phyloP scores from a whole-genome alignment of 495 filamentous ascomycete genomes.

The Hypoxylon trugodes region DNA sequence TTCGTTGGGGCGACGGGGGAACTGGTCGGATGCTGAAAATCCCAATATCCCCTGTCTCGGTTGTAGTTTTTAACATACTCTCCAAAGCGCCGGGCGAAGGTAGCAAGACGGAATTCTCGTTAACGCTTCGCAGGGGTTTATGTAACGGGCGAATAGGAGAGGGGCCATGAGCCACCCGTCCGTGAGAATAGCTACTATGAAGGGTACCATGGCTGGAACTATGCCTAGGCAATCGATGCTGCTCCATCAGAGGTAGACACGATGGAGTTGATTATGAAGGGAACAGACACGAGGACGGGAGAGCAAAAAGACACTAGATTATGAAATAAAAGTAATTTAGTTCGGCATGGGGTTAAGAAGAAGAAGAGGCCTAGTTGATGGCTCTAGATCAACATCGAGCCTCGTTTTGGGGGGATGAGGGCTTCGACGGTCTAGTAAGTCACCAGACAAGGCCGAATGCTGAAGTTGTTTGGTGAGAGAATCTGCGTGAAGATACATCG shows the following conservation, averaged over 20 bases:
- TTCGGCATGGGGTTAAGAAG: conserved; percentile 28
- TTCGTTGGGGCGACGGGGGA: conserved; percentile 48
- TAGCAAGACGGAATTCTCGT: conserved; percentile 48
- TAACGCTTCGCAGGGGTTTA: conserved; percentile 49
- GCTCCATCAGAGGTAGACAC: conserved; percentile 47
- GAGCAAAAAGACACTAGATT: conserved; percentile 24
- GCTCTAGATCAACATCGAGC: conserved; percentile 29
- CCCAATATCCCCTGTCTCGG: conserved; percentile 73
- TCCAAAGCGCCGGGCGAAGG: conserved; percentile 57
- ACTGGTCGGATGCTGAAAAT: conserved; percentile 64
- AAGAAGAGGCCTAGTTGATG: conserved; percentile 27
- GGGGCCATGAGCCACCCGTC: conserved; percentile 17
- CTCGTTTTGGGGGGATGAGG: not conserved
- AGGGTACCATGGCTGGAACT: conserved; percentile 55
- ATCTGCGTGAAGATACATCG: conserved; percentile 3
- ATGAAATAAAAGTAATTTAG: conserved; percentile 43
- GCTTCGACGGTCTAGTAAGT: conserved; percentile 27
- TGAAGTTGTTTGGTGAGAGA: conserved; percentile 13
- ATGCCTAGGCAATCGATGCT: conserved; percentile 45
- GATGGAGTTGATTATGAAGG: not conserved
- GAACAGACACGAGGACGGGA: not conserved
- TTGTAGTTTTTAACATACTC: conserved; percentile 75
- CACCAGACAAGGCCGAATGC: conserved; percentile 20
- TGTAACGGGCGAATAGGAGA: conserved; percentile 39
- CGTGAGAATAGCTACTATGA: conserved; percentile 46